These are phyloP conservation scores for Selaginella moellendorffii DNA, from an alignment of 75 land plant genomes.

Conservation along the genomic window DNA sequence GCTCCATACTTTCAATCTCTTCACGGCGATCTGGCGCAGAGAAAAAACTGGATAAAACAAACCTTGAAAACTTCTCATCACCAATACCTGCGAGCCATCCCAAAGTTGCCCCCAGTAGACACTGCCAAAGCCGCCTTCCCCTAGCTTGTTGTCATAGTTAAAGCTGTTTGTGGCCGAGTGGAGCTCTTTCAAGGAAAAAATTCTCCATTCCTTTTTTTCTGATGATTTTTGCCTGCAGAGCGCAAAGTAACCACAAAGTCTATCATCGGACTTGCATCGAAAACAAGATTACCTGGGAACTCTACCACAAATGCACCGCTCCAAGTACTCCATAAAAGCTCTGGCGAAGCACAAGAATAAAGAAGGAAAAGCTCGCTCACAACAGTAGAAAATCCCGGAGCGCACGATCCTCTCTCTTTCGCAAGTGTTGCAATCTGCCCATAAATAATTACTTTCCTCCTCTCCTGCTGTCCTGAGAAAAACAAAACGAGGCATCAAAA, in stretches of 20 bases:
- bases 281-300: not conserved
- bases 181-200: constrained; percentile 50
- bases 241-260: not conserved
- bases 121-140: constrained; percentile 67
- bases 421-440: too few species aligned
- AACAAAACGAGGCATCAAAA: too few species aligned
- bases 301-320: not conserved
- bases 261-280: not conserved
- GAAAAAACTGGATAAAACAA: not conserved
- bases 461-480: too few species aligned
- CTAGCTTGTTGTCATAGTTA: constrained; percentile 66
- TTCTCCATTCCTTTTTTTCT: too few species aligned
- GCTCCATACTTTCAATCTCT: constrained; percentile 46
- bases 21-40: constrained; percentile 53
- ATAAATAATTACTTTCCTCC: too few species aligned
- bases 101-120: constrained; percentile 62
- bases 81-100: constrained; percentile 46
- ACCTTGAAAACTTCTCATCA: not conserved
- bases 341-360: too few species aligned
- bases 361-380: too few species aligned
- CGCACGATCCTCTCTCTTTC: too few species aligned
- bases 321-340: not conserved
- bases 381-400: too few species aligned
- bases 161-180: constrained; percentile 64
- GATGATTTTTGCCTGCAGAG: not conserved